phyloP scores from a whole-genome alignment of 2,329 filamentous ascomycete genomes.

The Exophiala bonariae region DNA sequence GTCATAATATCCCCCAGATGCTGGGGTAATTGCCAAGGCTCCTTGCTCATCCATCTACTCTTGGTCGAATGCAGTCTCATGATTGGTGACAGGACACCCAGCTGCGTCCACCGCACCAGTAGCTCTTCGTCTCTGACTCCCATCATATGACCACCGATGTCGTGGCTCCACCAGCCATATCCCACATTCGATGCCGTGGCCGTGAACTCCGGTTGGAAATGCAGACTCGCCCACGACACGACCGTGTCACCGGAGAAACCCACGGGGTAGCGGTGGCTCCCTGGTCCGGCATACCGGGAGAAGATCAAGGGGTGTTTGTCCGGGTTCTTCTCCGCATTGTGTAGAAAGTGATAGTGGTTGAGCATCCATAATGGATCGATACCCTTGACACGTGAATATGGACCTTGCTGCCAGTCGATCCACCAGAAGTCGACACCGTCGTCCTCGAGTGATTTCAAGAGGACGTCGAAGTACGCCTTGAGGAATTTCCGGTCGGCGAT shows the following conservation, averaged over 20 bases:
- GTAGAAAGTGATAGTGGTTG: conserved; percentile 65
- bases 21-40: conserved; percentile 59
- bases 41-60: conserved; percentile 59
- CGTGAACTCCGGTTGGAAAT: conserved; percentile 68
- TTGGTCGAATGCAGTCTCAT: conserved; percentile 61
- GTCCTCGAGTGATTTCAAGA: conserved; percentile 57
- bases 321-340: conserved; percentile 42
- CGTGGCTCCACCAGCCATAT: conserved; percentile 69
- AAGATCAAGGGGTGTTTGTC: conserved; percentile 54
- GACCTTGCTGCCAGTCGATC: conserved; percentile 68
- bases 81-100: conserved; percentile 62
- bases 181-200: conserved; percentile 66
- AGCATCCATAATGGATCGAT: conserved; percentile 65
- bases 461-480: conserved; percentile 58
- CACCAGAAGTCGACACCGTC: conserved; percentile 65
- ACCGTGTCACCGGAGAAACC: conserved; percentile 65
- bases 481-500: conserved; percentile 55
- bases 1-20: conserved; percentile 50
- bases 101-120: conserved; percentile 62
- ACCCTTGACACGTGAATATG: conserved; percentile 54
- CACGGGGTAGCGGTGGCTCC: conserved; percentile 64
- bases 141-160: conserved; percentile 63
- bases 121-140: conserved; percentile 61
- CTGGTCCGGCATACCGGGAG: conserved; percentile 62
- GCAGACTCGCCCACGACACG: conserved; percentile 60